These are phyloP conservation scores for Anthracocystis setariae DNA, from an alignment of 1,284 basidiomycete genomes.

Conservation along the genomic window DNA sequence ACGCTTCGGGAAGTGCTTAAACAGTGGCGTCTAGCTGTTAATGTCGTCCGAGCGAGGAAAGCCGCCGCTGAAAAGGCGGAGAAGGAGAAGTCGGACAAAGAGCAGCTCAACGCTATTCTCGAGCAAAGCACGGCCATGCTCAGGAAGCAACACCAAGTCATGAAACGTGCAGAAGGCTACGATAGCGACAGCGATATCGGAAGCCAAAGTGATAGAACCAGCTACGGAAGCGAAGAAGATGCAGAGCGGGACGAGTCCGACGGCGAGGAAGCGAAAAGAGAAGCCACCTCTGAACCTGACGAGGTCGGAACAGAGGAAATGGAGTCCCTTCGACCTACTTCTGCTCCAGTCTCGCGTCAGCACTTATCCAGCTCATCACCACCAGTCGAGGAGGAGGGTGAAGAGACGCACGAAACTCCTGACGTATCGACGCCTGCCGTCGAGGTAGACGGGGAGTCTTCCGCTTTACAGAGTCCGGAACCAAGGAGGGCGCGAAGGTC, in stretches of 20 bases:
- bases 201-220: constrained; percentile 29
- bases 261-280: constrained; percentile 18
- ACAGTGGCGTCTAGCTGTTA: constrained; percentile 90
- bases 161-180: constrained; percentile 46
- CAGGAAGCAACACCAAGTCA: constrained; percentile 73
- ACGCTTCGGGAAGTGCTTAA: constrained; percentile 78
- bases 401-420: background rate
- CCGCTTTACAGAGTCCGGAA: background rate
- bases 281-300: constrained; percentile 29
- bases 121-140: constrained; percentile 88
- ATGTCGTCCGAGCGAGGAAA: constrained; percentile 80
- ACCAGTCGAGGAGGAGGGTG: background rate
- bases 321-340: constrained; percentile 5
- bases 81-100: constrained; percentile 77
- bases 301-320: background rate
- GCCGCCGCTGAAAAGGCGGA: constrained; percentile 74
- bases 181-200: constrained; percentile 27
- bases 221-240: constrained; percentile 33
- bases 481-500: constrained; percentile 6
- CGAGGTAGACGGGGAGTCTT: background rate
- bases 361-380: constrained; percentile 11
- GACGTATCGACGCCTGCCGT: background rate
- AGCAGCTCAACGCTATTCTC: constrained; percentile 88
- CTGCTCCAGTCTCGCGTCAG: constrained; percentile 10
- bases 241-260: constrained; percentile 27